A percentile compares a stretch with the other conserved stretches of the same genome.
These are phyloP conservation scores for Colletotrichum sp. DNA, from an alignment of 2,329 filamentous ascomycete genomes.

Conservation along the genomic window DNA sequence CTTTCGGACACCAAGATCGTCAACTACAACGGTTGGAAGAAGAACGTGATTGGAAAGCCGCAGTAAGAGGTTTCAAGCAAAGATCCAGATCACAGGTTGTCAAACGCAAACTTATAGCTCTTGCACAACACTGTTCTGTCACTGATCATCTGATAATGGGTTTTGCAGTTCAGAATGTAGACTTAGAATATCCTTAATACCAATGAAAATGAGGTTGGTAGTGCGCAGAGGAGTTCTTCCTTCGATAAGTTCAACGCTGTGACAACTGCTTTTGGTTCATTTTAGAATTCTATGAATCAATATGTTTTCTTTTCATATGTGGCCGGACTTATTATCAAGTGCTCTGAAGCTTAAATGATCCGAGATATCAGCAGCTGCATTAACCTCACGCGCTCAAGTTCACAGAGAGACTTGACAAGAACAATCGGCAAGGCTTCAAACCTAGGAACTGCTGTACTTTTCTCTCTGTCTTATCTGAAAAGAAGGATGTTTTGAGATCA, in stretches of 20 bases:
- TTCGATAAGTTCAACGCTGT: background rate
- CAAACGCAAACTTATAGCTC: background rate
- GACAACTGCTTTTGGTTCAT: background rate
- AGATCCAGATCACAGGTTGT: rapidly evolving
- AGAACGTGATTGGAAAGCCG: background rate
- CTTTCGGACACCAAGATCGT: background rate
- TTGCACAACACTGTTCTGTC: background rate
- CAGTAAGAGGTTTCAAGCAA: background rate
- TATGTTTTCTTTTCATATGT: background rate
- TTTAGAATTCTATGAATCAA: background rate
- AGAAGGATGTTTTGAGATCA: background rate
- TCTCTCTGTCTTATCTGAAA: background rate
- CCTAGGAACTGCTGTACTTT: background rate
- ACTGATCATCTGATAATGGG: background rate
- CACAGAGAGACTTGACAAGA: background rate
- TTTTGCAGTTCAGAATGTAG: background rate
- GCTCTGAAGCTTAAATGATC: background rate
- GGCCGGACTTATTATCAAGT: background rate
- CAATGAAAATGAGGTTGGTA: background rate
- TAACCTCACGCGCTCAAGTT: background rate
- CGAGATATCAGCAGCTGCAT: background rate
- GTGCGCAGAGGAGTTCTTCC: background rate
- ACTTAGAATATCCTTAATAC: background rate
- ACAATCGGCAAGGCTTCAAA: background rate
- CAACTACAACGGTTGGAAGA: background rate